A percentile compares a stretch with the other conserved stretches of the same genome.
These are phyloP conservation scores for Lepiota brunneoincarnata DNA, from an alignment of 768 basidiomycete species.

Conservation along the genomic window DNA sequence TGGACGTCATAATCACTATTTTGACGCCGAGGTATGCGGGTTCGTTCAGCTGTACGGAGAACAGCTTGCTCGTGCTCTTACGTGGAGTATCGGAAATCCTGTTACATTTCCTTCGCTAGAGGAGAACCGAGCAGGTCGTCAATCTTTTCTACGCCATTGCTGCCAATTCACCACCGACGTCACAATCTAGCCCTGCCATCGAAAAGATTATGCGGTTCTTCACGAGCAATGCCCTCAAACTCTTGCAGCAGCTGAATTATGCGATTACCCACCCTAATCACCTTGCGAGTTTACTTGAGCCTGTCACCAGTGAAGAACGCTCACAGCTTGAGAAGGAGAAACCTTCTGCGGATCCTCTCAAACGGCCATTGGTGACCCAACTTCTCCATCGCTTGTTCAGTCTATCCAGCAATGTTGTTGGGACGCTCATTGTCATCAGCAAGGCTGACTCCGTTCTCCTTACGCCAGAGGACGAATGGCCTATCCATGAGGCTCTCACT, in stretches of 20 bases:
- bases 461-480: constrained; percentile 70
- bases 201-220: constrained; percentile 69
- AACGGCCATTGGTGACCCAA: constrained; percentile 69
- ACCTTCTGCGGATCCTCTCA: constrained; percentile 56
- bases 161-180: constrained; percentile 44
- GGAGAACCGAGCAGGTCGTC: constrained; percentile 79
- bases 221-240: constrained; percentile 60
- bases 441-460: constrained; percentile 66
- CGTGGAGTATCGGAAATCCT: constrained; percentile 79
- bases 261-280: constrained; percentile 90
- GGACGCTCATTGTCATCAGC: constrained; percentile 68
- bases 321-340: constrained; percentile 65
- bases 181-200: constrained; percentile 47
- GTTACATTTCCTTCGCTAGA: constrained; percentile 77
- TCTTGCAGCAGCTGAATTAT: constrained; percentile 88
- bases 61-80: constrained; percentile 73
- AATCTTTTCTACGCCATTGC: constrained; percentile 78
- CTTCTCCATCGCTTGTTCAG: constrained; percentile 71
- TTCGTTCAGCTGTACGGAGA: constrained; percentile 83
- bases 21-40: constrained; percentile 82
- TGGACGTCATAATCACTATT: constrained; percentile 68
- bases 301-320: constrained; percentile 75
- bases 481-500: constrained; percentile 61
- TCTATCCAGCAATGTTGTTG: constrained; percentile 66
- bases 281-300: constrained; percentile 77